Base-by-base conservation (phyloP, 192 early-diverging fungal species). In the Coemansia sp. region DNA sequence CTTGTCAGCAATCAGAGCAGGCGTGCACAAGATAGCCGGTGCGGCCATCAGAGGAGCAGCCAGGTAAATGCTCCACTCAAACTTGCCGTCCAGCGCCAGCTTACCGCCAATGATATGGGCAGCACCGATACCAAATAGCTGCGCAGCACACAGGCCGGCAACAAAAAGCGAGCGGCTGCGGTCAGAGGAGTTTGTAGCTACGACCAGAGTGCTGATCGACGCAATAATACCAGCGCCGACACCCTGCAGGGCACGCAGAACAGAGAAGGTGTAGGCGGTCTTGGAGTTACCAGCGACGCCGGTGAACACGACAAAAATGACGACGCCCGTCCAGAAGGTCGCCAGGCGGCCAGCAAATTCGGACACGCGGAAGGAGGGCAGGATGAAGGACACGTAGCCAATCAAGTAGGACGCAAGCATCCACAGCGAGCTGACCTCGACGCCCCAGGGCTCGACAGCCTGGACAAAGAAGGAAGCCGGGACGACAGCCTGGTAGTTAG, bases 391-490 rank as follows among this genome's bases (percentile, higher is more conserved):
- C 13, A 73, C 62, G 38, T 73, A 73, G 40, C 70, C 70, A 26
- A 73, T 65, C 23, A 73, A 55, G 15, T 73, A 73, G n/a, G 70
- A 43, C 7, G 62, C 70, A 5, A 50, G 39, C 70, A 73, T 64
- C 70, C 70, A 73, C 41, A 73, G 54, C 39, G 70, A 73, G 55
- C 70, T 73, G 39, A 64, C 62, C 0, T 38, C 49, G 15, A 73
- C 63, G 33, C 58, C 58, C 70, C 70, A 73, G 9, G 58, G 57
- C 26, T 18, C 50, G 26, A 60, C 70, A 0, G 70, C 70, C 40
- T 73, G 63, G 13, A 66, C 46, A 23, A 73, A 73, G 48, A 73
- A 73, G 50, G 70, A 73, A 24, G 54, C 54, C 3, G 70, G 70
- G 0, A 73, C 24, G 4, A 66, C 50, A 3, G 54, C 51, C 41